Base-by-base conservation (phyloP, 2,329 filamentous ascomycete species). In the Chrysoporthe puriensis region DNA sequence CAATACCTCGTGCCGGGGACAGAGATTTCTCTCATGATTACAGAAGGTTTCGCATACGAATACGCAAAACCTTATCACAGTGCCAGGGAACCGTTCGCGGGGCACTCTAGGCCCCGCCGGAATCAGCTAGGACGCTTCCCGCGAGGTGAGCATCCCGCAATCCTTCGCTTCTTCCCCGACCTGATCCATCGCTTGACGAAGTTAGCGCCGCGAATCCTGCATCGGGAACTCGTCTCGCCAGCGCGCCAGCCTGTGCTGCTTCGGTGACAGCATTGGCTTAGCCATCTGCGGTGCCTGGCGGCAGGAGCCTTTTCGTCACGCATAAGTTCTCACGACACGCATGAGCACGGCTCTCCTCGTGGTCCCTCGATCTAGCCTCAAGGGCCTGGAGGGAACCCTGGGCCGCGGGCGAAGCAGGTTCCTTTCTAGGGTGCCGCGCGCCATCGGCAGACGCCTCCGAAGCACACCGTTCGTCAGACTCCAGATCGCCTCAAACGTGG, bases 71-170 rank as follows among this genome's bases (percentile, higher is more conserved):
- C 48, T 52, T 52, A 52, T 52, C 48, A 52, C 13, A 21, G 13
- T 50, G 13, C 26, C n/a, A 21, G 4, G 14, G 21, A 8, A 54
- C 16, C 21, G 21, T 32, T 32, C 26, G 21, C 50, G 21, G 26
- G 26, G 13, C 50, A 2, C 8, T 16, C 16, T 54, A 11, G 50
- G 50, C 48, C 48, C 26, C 26, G n/a, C 48, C 44, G 26, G 48
- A 21, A 52, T 21, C n/a, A 21, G 46, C 46, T 2, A 52, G 48
- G 21, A 52, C 4, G 32, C 32, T 13, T 54, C 50, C 13, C 16
- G 26, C 50, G 50, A 54, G 50, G 50, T 54, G 54, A 57, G 54
- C 54, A 36, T 57, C 32, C 54, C 54, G 54, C 54, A 57, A 57
- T 57, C 54, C 54, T 57, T 36, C 54, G 54, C 54, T 34, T 57